A percentile compares a stretch with the other conserved stretches of the same genome.
Conservation (phyloP, 2,329 filamentous ascomycete genomes). For the Apiospora sp. region DNA sequence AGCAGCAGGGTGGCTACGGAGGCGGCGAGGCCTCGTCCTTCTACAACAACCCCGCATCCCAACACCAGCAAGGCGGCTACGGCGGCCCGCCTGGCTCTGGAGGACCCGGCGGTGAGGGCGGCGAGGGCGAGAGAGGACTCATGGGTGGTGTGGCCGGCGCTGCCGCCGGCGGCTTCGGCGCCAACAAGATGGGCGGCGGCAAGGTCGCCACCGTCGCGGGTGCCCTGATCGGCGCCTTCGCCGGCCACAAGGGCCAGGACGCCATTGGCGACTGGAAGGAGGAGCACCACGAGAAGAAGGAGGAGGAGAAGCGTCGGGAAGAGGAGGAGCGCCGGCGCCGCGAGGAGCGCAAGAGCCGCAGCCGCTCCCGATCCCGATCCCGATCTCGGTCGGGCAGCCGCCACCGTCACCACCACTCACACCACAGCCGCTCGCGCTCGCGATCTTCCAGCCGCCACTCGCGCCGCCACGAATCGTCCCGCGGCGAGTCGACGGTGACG, state of each 20-base stretch:
- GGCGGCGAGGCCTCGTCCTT: constrained; percentile 19
- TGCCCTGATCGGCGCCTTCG: constrained; percentile 50
- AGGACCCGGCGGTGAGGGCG: constrained; percentile 30
- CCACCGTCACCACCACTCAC: constrained; percentile 28
- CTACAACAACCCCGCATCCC: constrained; percentile 17
- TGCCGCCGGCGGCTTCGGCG: constrained; percentile 50
- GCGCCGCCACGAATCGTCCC: constrained; percentile 27
- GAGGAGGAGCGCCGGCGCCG: constrained; percentile 32
- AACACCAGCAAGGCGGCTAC: constrained; percentile 14
- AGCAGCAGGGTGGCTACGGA: background rate
- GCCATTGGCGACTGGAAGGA: constrained; percentile 43
- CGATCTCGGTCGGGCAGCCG: constrained; percentile 18
- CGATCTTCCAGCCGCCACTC: constrained; percentile 29
- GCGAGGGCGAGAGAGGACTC: constrained; percentile 50
- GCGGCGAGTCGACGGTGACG: constrained; percentile 37
- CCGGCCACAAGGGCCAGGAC: constrained; percentile 52
- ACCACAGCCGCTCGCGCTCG: constrained; percentile 30
- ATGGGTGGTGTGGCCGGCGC: constrained; percentile 51
- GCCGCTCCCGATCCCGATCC: background rate
- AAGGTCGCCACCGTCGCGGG: constrained; percentile 42
- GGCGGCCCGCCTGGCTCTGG: constrained; percentile 29
- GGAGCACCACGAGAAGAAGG: constrained; percentile 47
- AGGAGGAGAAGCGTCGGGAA: constrained; percentile 36
- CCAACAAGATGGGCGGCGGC: constrained; percentile 49
- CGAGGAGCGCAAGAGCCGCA: constrained; percentile 22